phyloP scores from a whole-genome alignment of 495 filamentous ascomycete genomes.

The Talaromyces wortmannii region DNA sequence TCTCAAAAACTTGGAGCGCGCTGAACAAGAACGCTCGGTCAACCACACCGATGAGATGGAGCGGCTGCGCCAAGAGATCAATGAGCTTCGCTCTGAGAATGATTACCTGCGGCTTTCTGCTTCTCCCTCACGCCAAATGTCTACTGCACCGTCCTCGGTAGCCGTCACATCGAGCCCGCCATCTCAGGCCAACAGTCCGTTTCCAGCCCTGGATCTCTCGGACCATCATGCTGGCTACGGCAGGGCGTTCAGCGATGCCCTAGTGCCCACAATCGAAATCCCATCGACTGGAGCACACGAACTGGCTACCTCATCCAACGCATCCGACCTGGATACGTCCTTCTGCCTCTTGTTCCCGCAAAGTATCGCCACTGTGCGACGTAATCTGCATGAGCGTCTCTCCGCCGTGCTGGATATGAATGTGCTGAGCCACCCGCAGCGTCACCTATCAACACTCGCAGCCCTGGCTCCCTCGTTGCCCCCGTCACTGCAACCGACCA shows the following conservation, averaged over 20 bases:
- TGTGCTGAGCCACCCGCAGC: constrained; percentile 7
- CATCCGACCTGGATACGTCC: not conserved
- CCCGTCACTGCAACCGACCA: constrained; percentile 20
- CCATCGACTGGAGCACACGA: not conserved
- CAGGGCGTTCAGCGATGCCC: not conserved
- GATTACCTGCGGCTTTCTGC: constrained; percentile 10
- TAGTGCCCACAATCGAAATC: not conserved
- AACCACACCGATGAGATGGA: constrained; percentile 28
- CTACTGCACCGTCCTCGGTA: constrained; percentile 1
- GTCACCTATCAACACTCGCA: constrained; percentile 18
- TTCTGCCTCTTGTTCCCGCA: constrained; percentile 7
- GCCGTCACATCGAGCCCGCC: not conserved
- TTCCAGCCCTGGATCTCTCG: constrained; percentile 1
- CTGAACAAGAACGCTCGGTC: constrained; percentile 22
- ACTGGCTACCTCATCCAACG: not conserved
- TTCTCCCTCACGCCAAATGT: not conserved
- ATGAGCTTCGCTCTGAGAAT: constrained; percentile 23
- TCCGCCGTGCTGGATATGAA: constrained; percentile 9
- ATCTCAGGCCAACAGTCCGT: constrained; percentile 6
- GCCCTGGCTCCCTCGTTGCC: constrained; percentile 15
- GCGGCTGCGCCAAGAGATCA: constrained; percentile 19
- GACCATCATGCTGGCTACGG: not conserved
- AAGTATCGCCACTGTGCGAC: constrained; percentile 5
- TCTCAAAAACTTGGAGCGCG: constrained; percentile 25
- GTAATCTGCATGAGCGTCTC: constrained; percentile 4